Conservation (phyloP, 139 green algal genomes). For the Volvox reticuliferus region DNA sequence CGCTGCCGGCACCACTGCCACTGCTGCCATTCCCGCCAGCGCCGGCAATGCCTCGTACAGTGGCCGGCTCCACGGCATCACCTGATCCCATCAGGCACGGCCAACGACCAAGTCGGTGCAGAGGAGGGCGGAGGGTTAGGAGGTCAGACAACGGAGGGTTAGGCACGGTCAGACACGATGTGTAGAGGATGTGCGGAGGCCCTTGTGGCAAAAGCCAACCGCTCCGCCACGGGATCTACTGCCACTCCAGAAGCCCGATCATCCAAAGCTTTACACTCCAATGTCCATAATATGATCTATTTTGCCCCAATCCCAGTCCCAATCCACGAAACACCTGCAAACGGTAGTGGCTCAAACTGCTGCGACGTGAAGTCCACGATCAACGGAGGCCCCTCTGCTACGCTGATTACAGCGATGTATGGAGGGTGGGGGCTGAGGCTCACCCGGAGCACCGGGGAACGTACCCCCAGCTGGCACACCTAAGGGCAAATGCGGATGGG, state of each 20-base stretch:
- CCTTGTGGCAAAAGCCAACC: too few species aligned
- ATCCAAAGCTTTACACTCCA: too few species aligned
- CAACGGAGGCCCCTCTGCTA: constrained; percentile 62
- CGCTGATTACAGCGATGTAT: constrained; percentile 58
- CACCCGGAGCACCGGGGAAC: constrained; percentile 11
- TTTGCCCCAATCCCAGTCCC: too few species aligned
- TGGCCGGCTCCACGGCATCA: background rate
- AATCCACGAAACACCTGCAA: background rate
- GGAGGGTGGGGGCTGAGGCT: constrained; percentile 29
- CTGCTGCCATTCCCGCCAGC: background rate
- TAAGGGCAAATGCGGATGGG: background rate
- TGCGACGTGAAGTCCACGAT: constrained; percentile 63
- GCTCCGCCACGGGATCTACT: too few species aligned
- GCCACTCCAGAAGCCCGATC: too few species aligned
- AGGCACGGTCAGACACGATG: too few species aligned
- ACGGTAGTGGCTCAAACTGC: constrained; percentile 14
- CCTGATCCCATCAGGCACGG: background rate
- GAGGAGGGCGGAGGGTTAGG: too few species aligned
- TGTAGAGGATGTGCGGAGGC: too few species aligned
- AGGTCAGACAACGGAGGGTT: too few species aligned
- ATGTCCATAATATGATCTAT: too few species aligned
- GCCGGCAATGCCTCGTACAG: background rate
- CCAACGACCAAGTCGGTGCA: too few species aligned
- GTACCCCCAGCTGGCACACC: background rate
- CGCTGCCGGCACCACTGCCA: background rate